Evolutionary conservation across 2,329 filamentous ascomycete genomes (phyloP).

Genomic region (Coniochaeta prunicola): DNA sequence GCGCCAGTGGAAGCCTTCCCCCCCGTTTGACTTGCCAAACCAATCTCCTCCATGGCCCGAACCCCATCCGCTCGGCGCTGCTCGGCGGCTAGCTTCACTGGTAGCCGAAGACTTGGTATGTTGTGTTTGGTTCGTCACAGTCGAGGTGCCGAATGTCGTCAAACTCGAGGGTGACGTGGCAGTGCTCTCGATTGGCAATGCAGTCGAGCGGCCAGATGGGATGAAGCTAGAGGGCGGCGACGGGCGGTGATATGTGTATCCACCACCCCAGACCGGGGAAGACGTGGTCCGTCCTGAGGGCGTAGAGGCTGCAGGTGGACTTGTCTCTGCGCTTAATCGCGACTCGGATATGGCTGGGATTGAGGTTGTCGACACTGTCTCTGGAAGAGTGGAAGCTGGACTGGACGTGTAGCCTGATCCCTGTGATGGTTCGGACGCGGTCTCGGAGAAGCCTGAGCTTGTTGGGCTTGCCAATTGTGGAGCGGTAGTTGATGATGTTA

Average conservation of each 20-base stretch:
- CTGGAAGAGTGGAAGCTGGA: background rate
- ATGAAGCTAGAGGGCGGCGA: background rate
- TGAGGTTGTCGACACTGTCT: background rate
- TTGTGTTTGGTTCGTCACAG: background rate
- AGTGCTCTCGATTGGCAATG: background rate
- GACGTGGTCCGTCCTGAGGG: background rate
- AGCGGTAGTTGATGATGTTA: background rate
- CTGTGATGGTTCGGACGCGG: background rate
- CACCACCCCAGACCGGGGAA: background rate
- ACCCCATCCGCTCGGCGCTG: background rate
- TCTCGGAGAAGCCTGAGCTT: background rate
- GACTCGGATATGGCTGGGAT: background rate
- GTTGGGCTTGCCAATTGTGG: background rate
- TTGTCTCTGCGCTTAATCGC: background rate
- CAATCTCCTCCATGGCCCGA: background rate
- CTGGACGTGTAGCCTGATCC: background rate
- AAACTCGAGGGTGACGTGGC: background rate
- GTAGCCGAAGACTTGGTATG: background rate
- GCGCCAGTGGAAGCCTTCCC: background rate
- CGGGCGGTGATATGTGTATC: background rate
- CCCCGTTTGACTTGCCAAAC: conserved; percentile 1
- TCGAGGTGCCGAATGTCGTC: background rate
- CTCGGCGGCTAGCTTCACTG: background rate
- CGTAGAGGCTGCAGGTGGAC: background rate
- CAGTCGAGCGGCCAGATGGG: background rate